A percentile compares a stretch with the other conserved stretches of the same genome.
Conservation (phyloP, 805 yeast species). For the Lachancea waltii region DNA sequence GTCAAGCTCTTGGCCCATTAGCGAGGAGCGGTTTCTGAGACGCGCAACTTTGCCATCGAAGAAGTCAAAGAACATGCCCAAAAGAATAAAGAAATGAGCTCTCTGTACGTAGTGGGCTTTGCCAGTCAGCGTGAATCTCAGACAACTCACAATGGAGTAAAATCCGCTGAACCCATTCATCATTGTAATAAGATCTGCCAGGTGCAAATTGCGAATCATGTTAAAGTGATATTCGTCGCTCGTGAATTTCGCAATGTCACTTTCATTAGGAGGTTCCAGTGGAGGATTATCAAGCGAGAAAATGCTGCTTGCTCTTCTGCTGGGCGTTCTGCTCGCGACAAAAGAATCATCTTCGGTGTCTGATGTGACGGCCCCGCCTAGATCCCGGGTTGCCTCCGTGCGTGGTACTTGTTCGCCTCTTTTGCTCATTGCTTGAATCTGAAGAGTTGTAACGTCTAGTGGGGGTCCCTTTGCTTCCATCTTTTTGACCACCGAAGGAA, state of each 20-base stretch:
- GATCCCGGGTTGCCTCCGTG: neutral
- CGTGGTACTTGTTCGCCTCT: neutral
- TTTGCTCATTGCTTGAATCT: neutral
- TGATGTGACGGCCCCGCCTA: constrained; percentile 7
- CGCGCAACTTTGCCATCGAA: constrained; percentile 97
- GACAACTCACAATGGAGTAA: constrained; percentile 79
- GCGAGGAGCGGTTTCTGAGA: constrained; percentile 80
- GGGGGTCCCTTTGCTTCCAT: too few species aligned
- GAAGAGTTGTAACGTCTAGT: too few species aligned
- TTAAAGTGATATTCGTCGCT: constrained; percentile 81
- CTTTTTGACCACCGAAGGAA: too few species aligned
- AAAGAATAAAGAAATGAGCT: constrained; percentile 81
- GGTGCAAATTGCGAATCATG: constrained; percentile 77
- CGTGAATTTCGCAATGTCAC: constrained; percentile 72
- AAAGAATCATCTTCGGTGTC: constrained; percentile 16
- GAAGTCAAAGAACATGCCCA: constrained; percentile 92
- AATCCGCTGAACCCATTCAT: constrained; percentile 93
- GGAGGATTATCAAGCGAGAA: constrained; percentile 46
- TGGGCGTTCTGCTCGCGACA: constrained; percentile 29
- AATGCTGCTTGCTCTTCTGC: constrained; percentile 52
- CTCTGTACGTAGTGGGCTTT: constrained; percentile 68
- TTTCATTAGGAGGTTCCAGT: constrained; percentile 69
- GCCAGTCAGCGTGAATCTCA: constrained; percentile 69
- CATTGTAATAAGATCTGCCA: constrained; percentile 95
- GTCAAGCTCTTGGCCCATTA: constrained; percentile 97